A percentile compares a stretch with the other conserved stretches of the same genome.
These are phyloP conservation scores for Fusarium setosum DNA, from an alignment of 2,329 filamentous ascomycete genomes.

Conservation along the genomic window DNA sequence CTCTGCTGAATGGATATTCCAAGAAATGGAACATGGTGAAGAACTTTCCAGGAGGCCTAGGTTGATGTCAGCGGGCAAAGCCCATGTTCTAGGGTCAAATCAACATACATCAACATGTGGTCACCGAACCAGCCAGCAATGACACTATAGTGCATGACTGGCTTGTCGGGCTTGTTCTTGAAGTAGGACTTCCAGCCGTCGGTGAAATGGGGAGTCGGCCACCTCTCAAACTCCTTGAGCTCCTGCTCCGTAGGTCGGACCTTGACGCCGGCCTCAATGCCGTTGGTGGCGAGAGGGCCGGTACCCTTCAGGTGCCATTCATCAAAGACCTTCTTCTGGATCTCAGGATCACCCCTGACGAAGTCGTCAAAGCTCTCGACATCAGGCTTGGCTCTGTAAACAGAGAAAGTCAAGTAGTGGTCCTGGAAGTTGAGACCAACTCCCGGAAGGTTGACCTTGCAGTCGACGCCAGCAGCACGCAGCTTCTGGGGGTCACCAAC, in stretches of 20 bases:
- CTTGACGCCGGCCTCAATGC: constrained; percentile 84
- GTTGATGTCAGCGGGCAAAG: constrained; percentile 41
- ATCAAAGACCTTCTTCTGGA: constrained; percentile 78
- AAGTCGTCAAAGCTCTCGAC: constrained; percentile 87
- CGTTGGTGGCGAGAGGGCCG: constrained; percentile 81
- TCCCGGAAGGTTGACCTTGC: constrained; percentile 76
- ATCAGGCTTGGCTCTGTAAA: constrained; percentile 78
- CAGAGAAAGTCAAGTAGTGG: constrained; percentile 78
- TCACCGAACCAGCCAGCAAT: constrained; percentile 76
- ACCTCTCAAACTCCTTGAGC: constrained; percentile 74
- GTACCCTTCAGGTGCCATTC: constrained; percentile 86
- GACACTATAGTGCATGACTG: constrained; percentile 86
- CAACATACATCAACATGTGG: constrained; percentile 66
- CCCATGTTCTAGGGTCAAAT: accelerated
- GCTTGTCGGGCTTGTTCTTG: constrained; percentile 86
- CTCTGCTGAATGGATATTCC: constrained; percentile 81
- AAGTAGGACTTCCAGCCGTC: constrained; percentile 85
- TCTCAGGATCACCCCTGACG: constrained; percentile 76
- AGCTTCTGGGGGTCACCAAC: constrained; percentile 80
- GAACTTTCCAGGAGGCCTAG: constrained; percentile 80
- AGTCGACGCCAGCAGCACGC: constrained; percentile 73
- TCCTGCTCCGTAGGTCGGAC: constrained; percentile 77
- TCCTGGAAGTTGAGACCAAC: constrained; percentile 84
- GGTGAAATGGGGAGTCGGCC: constrained; percentile 80
- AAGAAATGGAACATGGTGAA: constrained; percentile 88